phyloP scores from a whole-genome alignment of 228 moss, liverwort and hornwort genomes.

The Sphagnum magellanicum region DNA sequence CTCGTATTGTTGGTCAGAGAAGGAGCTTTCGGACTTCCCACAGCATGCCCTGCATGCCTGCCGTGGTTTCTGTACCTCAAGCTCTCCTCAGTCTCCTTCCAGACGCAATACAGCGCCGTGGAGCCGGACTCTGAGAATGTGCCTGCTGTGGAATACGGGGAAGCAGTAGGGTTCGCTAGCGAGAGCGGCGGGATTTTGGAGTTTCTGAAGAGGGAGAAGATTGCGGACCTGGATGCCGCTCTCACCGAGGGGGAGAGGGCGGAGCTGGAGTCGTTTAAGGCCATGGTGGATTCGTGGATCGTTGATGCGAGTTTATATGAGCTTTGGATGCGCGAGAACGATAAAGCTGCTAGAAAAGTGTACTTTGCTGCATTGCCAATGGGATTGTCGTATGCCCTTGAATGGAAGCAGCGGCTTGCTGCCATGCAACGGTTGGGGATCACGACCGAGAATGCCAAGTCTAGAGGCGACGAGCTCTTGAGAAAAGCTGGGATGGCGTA shows the following conservation, averaged over 20 bases:
- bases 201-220: slow-evolving; percentile 56
- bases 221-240: slow-evolving; percentile 72
- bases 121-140: slow-evolving; percentile 90
- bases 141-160: slow-evolving; percentile 86
- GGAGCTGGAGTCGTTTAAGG: slow-evolving; percentile 79
- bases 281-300: slow-evolving; percentile 92
- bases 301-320: slow-evolving; percentile 80
- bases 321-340: slow-evolving; percentile 85
- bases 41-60: slow-evolving; percentile 85
- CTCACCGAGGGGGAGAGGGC: slow-evolving; percentile 64
- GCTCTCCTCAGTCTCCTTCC: slow-evolving; percentile 62
- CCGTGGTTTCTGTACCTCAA: slow-evolving; percentile 76
- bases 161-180: slow-evolving; percentile 76
- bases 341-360: slow-evolving; percentile 56
- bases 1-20: slow-evolving; percentile 47
- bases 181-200: slow-evolving; percentile 89
- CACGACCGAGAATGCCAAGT: slow-evolving; percentile 55
- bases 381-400: slow-evolving; percentile 68
- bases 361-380: slow-evolving; percentile 76
- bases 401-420: slow-evolving; percentile 82
- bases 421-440: slow-evolving; percentile 72
- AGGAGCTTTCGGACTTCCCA: slow-evolving; percentile 81
- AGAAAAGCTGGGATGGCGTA: slow-evolving; percentile 84
- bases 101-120: slow-evolving; percentile 49
- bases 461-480: slow-evolving; percentile 71